phyloP scores from a whole-genome alignment of 345 rosid species.

The Balakata baccata region DNA sequence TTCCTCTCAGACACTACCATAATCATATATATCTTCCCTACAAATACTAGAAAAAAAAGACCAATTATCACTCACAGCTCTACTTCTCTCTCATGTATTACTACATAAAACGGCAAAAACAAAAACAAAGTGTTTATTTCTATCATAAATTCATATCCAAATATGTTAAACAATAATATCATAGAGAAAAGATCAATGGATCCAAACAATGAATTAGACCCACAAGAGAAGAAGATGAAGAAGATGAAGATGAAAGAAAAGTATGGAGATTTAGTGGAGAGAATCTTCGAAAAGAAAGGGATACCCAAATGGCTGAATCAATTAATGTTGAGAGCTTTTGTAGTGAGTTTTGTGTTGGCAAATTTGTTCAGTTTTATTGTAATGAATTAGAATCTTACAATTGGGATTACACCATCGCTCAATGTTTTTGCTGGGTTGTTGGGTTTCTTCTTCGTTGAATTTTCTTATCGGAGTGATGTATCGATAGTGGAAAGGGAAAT shows the following conservation, averaged over 20 bases:
- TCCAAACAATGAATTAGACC: too few species aligned
- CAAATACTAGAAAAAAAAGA: too few species aligned
- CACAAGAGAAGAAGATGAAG: not conserved
- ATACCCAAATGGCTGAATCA: slow-evolving; percentile 65
- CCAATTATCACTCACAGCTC: too few species aligned
- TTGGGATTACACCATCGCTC: slow-evolving; percentile 68
- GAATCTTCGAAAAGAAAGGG: slow-evolving; percentile 40
- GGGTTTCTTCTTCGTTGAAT: slow-evolving; percentile 66
- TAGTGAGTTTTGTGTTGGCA: slow-evolving; percentile 52
- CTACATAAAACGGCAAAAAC: too few species aligned
- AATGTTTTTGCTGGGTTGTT: slow-evolving; percentile 71
- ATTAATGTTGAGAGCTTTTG: slow-evolving; percentile 60
- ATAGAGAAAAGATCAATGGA: not conserved
- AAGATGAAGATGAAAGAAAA: slow-evolving; percentile 12
- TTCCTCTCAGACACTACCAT: too few species aligned
- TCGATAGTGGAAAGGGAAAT: too few species aligned
- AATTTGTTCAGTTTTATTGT: slow-evolving; percentile 63
- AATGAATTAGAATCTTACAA: slow-evolving; percentile 64
- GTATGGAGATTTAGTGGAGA: slow-evolving; percentile 40
- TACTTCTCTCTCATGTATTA: too few species aligned
- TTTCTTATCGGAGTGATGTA: too few species aligned
- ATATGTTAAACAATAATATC: not conserved
- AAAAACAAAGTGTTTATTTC: too few species aligned
- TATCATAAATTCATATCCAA: not conserved
- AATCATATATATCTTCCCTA: too few species aligned